Evolutionary conservation across 768 basidiomycete genomes (phyloP), one percentile per base, ranked within the genome.

Genomic region (Pleurotus citrinopileatus): DNA sequence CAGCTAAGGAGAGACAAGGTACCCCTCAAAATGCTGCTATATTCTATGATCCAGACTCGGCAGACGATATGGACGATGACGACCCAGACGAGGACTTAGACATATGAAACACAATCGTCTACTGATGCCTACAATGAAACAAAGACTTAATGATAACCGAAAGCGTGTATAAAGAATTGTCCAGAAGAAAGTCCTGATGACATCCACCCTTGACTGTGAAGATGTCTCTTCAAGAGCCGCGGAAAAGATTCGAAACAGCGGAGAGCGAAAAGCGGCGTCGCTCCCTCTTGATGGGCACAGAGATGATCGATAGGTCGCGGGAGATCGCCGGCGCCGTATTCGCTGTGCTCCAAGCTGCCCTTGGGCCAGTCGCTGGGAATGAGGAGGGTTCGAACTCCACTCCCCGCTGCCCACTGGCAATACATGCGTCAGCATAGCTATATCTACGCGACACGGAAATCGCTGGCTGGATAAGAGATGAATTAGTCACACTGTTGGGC

Each of bases 51-150:
- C 93, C 94, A 7, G 94, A 95, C 65, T 92, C 91, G 23, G 93
- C 89, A 23, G 94, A 97, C 63, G 94, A 97, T 60, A 81, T 95
- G 47, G 94, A 97, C 64, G 94, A 95, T 52, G 94, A 96, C 53
- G 94, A 97, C 73, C 94, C 94, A 19, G 94, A 97, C 60, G 94
- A 96, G 65, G 94, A 96, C 69, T 72, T 96, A 56, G 91, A 96
- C 62, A 89, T 94, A 54, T 94, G 63, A 65, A 27, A 36, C 15
- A 26, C 40, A 34, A 34, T n/a, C n/a, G n/a, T n/a, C n/a, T n/a
- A n/a, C n/a, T n/a, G n/a, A n/a, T n/a, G n/a, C n/a, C n/a, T n/a
- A n/a, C n/a, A n/a, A n/a, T n/a, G n/a, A n/a, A n/a, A n/a, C n/a
- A n/a, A n/a, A n/a, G n/a, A n/a, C n/a, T n/a, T n/a, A n/a, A n/a